These are phyloP conservation scores for Backusella sp. DNA, from an alignment of 192 early-diverging fungal genomes.

Conservation along the genomic window DNA sequence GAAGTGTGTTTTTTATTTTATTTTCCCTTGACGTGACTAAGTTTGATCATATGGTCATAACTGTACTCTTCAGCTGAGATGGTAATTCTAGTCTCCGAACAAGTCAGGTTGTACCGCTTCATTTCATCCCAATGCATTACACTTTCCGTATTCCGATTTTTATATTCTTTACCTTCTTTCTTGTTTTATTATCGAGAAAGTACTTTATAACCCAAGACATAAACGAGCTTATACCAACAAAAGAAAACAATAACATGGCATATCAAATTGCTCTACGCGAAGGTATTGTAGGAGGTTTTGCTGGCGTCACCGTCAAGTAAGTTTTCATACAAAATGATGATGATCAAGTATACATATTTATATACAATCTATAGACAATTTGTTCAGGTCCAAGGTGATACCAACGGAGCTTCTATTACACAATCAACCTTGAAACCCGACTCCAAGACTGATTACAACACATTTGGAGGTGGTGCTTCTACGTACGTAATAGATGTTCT, in stretches of 20 bases:
- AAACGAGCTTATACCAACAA: background rate
- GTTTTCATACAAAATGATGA: background rate
- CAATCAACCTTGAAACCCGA: slow-evolving; percentile 25
- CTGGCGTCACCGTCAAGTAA: slow-evolving; percentile 32
- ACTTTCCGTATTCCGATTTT: background rate
- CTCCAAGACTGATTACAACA: slow-evolving; percentile 21
- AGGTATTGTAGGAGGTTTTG: slow-evolving; percentile 38
- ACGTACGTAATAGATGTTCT: slow-evolving; percentile 16
- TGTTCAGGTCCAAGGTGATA: slow-evolving; percentile 33
- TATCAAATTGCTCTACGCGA: slow-evolving; percentile 32
- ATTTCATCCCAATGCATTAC: slow-evolving; percentile 4
- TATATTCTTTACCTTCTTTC: slow-evolving; percentile 10
- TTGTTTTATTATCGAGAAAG: background rate
- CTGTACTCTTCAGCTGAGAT: slow-evolving; percentile 7
- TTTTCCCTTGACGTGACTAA: slow-evolving; percentile 4
- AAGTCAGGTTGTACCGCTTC: background rate
- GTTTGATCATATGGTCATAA: background rate
- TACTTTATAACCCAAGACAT: background rate
- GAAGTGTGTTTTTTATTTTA: background rate
- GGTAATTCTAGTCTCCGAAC: background rate
- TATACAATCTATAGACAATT: slow-evolving; percentile 23
- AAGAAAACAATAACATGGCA: slow-evolving; percentile 12
- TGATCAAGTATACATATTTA: background rate
- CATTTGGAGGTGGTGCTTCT: slow-evolving; percentile 11
- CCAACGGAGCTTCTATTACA: slow-evolving; percentile 23